Percentiles rank a stretch among this genome's conserved stretches.
These are phyloP conservation scores for Cordia subcordata DNA, from an alignment of 257 asterid genomes.

Conservation along the genomic window DNA sequence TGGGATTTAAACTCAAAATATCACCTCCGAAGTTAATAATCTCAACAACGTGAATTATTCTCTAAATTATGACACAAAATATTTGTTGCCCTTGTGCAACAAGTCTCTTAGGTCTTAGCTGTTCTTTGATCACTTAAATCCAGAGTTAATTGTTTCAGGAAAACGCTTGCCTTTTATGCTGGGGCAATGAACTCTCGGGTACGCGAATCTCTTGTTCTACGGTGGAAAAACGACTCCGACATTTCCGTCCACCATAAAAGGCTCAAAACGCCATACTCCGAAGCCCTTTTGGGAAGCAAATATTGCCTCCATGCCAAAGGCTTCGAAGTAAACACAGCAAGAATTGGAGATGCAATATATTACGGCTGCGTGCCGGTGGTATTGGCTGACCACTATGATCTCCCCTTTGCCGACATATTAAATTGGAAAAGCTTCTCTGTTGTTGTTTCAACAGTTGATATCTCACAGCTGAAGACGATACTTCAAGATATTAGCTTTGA, in stretches of 20 bases:
- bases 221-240: constrained; percentile 55
- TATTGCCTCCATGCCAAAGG: constrained; percentile 94
- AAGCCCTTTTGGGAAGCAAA: constrained; percentile 68
- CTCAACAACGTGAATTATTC: no score
- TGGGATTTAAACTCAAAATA: no score
- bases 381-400: constrained; percentile 79
- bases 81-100: no score
- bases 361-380: constrained; percentile 89
- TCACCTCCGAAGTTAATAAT: no score
- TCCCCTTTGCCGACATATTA: constrained; percentile 65
- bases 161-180: constrained; percentile 66
- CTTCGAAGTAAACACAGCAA: constrained; percentile 85
- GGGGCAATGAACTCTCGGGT: constrained; percentile 85
- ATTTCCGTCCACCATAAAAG: constrained; percentile 53
- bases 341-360: constrained; percentile 73
- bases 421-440: constrained; percentile 70
- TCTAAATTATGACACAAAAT: no score
- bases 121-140: no score
- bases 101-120: no score
- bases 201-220: constrained; percentile 34
- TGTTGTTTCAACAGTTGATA: constrained; percentile 46
- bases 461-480: constrained; percentile 53
- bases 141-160: constrained; percentile 31
- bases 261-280: constrained; percentile 72
- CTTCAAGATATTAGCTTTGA: constrained; percentile 21